Percentiles rank a stretch among this genome's conserved stretches.
phyloP scores from a whole-genome alignment of 2,329 filamentous ascomycete species.

The Teratosphaeria epicoccoides region DNA sequence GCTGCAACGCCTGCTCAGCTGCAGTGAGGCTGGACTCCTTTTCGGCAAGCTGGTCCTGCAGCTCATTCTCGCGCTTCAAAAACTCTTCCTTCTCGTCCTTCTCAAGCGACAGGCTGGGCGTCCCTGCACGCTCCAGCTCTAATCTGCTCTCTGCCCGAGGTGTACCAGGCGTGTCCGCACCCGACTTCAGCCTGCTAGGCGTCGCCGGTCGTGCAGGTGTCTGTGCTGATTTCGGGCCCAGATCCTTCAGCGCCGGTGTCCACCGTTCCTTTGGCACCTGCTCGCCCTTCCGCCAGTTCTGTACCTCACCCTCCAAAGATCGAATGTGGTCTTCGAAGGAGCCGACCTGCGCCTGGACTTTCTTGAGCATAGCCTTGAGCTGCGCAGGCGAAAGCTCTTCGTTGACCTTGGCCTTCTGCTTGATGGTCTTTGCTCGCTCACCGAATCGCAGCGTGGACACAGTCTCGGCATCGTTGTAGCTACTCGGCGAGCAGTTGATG shows the following conservation, averaged over 20 bases:
- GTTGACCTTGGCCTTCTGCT: conserved; percentile 99
- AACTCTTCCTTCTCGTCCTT: conserved; percentile 98
- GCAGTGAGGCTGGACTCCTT: conserved; percentile 72
- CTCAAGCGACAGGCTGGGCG: conserved; percentile 77
- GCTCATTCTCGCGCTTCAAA: conserved; percentile 83
- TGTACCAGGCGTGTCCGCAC: conserved; percentile 39
- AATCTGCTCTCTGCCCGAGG: conserved; percentile 52
- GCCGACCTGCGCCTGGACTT: conserved; percentile 79
- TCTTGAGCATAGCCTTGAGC: conserved; percentile 84
- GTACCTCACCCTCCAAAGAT: conserved; percentile 73
- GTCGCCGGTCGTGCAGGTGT: conserved; percentile 48
- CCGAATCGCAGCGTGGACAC: conserved; percentile 86
- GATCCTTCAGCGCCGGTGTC: conserved; percentile 54
- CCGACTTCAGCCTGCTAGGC: conserved; percentile 43
- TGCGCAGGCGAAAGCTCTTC: conserved; percentile 92
- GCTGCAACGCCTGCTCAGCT: conserved; percentile 68
- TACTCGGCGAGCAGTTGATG: conserved; percentile 98
- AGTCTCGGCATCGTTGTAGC: conserved; percentile 94
- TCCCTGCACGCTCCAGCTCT: conserved; percentile 68
- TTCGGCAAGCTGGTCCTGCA: conserved; percentile 92
- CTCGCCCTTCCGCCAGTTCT: conserved; percentile 79
- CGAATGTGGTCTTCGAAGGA: conserved; percentile 81
- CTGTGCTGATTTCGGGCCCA: conserved; percentile 33
- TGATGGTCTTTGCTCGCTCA: conserved; percentile 94
- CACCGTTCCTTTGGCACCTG: conserved; percentile 80